Evolutionary conservation across 768 basidiomycete species (phyloP).

Genomic region (Trametes cingulata): DNA sequence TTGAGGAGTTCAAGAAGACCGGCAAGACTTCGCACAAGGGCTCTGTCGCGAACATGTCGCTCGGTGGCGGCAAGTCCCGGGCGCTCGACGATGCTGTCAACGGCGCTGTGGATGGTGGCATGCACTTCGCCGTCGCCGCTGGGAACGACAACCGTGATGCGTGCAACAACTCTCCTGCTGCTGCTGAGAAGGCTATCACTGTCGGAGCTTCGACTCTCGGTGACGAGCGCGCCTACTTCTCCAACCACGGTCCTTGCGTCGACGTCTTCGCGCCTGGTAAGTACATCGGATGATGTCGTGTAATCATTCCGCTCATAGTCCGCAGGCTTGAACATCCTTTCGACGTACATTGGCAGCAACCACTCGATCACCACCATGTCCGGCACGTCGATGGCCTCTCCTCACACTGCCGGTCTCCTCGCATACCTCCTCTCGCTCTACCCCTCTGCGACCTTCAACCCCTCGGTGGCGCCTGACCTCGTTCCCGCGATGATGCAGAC

Average conservation of each 20-base stretch:
- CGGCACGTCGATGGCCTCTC: conserved; percentile 94
- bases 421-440: conserved; percentile 93
- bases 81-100: conserved; percentile 86
- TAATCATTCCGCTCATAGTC: background rate
- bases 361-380: conserved; percentile 74
- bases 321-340: conserved; percentile 79
- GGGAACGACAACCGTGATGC: conserved; percentile 87
- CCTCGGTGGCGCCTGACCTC: conserved; percentile 42
- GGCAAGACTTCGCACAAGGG: conserved; percentile 88
- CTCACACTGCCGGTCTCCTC: conserved; percentile 85
- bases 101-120: conserved; percentile 75
- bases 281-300: conserved; percentile 11
- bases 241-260: conserved; percentile 89
- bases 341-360: conserved; percentile 74
- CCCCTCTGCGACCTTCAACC: conserved; percentile 65
- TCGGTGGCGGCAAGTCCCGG: conserved; percentile 91
- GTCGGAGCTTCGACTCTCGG: conserved; percentile 87
- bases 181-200: conserved; percentile 85
- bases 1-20: conserved; percentile 64
- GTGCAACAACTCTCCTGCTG: conserved; percentile 91
- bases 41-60: conserved; percentile 95
- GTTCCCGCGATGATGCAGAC: conserved; percentile 37
- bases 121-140: conserved; percentile 97
- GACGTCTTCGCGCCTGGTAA: conserved; percentile 88
- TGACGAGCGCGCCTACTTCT: conserved; percentile 88